phyloP scores from a whole-genome alignment of 2,329 filamentous ascomycete genomes.

The Chaetoscypha palmicola region DNA sequence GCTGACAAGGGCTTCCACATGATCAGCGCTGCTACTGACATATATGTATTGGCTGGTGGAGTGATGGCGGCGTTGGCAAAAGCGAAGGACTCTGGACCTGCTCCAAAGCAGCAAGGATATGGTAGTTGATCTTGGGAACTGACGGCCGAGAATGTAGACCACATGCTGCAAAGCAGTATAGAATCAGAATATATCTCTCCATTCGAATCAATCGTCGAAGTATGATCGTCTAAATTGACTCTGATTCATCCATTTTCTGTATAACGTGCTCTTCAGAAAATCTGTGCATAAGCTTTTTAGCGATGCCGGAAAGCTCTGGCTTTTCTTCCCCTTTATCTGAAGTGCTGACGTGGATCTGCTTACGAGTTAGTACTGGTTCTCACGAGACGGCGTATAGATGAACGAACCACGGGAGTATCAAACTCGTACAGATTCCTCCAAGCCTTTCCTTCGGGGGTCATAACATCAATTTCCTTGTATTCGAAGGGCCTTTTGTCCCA shows the following conservation, averaged over 20 bases:
- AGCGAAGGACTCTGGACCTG: conserved; percentile 36
- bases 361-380: not conserved
- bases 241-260: conserved; percentile 58
- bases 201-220: too few species aligned
- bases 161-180: not conserved
- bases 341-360: conserved; percentile 55
- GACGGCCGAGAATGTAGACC: too few species aligned
- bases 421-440: conserved; percentile 75
- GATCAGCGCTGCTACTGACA: conserved; percentile 52
- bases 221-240: too few species aligned
- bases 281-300: conserved; percentile 70
- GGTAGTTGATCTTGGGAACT: too few species aligned
- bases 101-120: conserved; percentile 16
- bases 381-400: not conserved
- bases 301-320: conserved; percentile 33
- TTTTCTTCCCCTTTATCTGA: conserved; percentile 43
- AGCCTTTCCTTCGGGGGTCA: conserved; percentile 50
- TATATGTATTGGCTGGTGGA: conserved; percentile 41
- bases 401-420: conserved; percentile 66
- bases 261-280: conserved; percentile 62
- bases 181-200: not conserved
- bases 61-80: conserved; percentile 41
- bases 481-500: conserved; percentile 61
- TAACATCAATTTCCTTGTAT: conserved; percentile 63
- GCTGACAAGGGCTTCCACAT: conserved; percentile 54